A percentile compares a stretch with the other conserved stretches of the same genome.
Conservation (phyloP, 2,329 filamentous ascomycete genomes). For the Thielaviopsis musarum region DNA sequence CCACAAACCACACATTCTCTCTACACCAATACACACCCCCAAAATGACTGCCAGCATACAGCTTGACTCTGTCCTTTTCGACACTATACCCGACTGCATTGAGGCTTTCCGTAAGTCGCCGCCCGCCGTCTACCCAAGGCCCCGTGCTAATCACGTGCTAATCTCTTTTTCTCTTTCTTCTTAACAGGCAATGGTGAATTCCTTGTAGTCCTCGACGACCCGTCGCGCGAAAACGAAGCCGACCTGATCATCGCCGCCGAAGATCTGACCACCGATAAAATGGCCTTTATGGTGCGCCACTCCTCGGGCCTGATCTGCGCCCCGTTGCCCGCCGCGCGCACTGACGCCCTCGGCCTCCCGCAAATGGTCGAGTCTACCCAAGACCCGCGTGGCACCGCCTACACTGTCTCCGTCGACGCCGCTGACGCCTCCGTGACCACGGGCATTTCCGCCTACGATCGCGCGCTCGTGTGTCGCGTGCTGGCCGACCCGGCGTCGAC, state of each 20-base stretch:
- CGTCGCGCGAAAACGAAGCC: constrained; percentile 90
- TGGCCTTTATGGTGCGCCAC: constrained; percentile 91
- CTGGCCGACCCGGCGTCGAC: constrained; percentile 51
- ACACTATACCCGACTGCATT: constrained; percentile 48
- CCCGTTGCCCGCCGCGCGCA: constrained; percentile 54
- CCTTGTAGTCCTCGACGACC: constrained; percentile 86
- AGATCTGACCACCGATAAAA: constrained; percentile 70
- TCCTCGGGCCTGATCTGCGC: constrained; percentile 84
- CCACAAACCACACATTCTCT: neutral
- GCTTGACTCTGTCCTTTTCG: constrained; percentile 38
- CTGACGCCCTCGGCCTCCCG: constrained; percentile 57
- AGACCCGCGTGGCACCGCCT: constrained; percentile 82
- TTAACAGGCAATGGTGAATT: constrained; percentile 62
- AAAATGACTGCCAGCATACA: constrained; percentile 32
- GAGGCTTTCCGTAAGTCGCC: constrained; percentile 42
- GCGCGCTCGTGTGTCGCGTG: constrained; percentile 61
- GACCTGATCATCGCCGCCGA: constrained; percentile 91
- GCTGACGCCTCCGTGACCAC: constrained; percentile 59
- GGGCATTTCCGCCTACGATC: constrained; percentile 79
- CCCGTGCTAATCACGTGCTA: neutral
- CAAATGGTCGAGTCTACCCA: constrained; percentile 67
- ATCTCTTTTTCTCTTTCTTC: constrained; percentile 10
- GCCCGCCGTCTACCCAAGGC: neutral
- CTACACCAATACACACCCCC: neutral
- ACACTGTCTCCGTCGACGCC: constrained; percentile 79